These are phyloP conservation scores for Cryptococcus amylolentus DNA, from an alignment of 1,284 basidiomycete genomes.

Conservation along the genomic window DNA sequence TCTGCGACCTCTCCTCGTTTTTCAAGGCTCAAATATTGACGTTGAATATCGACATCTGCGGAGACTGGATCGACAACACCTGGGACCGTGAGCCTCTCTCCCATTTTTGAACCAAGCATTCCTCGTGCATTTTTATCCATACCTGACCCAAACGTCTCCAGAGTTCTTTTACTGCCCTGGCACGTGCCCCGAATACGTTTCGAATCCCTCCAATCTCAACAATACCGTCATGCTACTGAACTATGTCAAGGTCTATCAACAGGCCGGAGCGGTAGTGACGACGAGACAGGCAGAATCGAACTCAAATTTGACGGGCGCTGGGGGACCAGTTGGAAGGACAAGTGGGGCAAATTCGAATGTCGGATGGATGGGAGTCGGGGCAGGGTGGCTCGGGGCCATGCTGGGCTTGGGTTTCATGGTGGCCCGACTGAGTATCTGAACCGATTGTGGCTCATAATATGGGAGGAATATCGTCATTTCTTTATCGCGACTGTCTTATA, in stretches of 20 bases:
- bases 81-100: slow-evolving; percentile 50
- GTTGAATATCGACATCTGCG: slow-evolving; percentile 60
- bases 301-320: slow-evolving; percentile 29
- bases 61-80: slow-evolving; percentile 61
- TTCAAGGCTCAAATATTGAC: slow-evolving; percentile 67
- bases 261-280: slow-evolving; percentile 12
- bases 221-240: slow-evolving; percentile 47
- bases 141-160: slow-evolving; percentile 5
- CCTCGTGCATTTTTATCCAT: not conserved
- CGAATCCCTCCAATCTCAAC: slow-evolving; percentile 53
- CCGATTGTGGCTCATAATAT: too few relatives aligned
- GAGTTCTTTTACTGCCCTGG: slow-evolving; percentile 61
- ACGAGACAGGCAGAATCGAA: slow-evolving; percentile 20
- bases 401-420: too few relatives aligned
- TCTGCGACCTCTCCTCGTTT: slow-evolving; percentile 63
- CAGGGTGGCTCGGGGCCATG: too few relatives aligned
- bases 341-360: not conserved
- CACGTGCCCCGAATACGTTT: slow-evolving; percentile 63
- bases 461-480: too few relatives aligned
- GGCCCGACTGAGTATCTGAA: too few relatives aligned
- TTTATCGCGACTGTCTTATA: too few relatives aligned
- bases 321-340: slow-evolving; percentile 15
- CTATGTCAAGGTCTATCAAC: slow-evolving; percentile 43
- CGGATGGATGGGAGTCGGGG: too few relatives aligned
- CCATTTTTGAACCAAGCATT: not conserved